Evolutionary conservation across 2,329 filamentous ascomycete genomes (phyloP), one percentile per base, ranked within the genome.

Genomic region (Pseudodiploospora longispora): DNA sequence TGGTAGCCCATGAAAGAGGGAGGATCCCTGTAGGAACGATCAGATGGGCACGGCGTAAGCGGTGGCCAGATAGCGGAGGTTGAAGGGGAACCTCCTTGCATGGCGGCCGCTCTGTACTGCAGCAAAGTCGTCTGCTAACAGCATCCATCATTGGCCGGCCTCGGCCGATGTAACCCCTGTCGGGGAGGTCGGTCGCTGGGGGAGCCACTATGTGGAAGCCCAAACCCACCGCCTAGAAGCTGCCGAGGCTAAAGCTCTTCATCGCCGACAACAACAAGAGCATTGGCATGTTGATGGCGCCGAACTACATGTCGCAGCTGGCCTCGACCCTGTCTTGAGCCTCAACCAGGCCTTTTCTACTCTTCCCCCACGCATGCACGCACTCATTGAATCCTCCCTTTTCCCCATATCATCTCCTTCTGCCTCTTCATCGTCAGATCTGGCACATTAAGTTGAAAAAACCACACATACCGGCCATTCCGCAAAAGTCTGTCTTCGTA

Each of bases 211-310:
- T 27, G 19, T 19, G 19, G 19, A 19, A 19, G 19, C 19, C 19
- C 19, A 19, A 19, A 19, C 19, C 19, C 19, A 19, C 19, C 19
- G 3, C 19, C 19, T 6, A 28, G 10, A 38, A 38, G 10, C 36
- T 47, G 47, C 52, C 52, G 52, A 55, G 52, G 52, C 52, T 52
- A 53, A 52, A 42, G 27, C 29, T 40, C 40, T 45, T 35, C 49
- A 43, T 36, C 41, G 42, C 50, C 52, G 49, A 48, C 43, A 35
- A 47, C 30, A 29, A 41, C 38, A 37, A 36, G 19, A 27, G 27
- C 31, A 36, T 31, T 44, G 45, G 45, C 41, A 47, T 43, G 42
- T 45, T 45, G 29, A 47, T 38, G 46, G 36, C 12, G 36, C 44
- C 42, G 42, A 40, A 50, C 44, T 50, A 54, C 52, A 54, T 54